A percentile compares a stretch with the other conserved stretches of the same genome.
Evolutionary conservation across 768 basidiomycete species (phyloP).

Genomic region (Clitopilus hobsonii): DNA sequence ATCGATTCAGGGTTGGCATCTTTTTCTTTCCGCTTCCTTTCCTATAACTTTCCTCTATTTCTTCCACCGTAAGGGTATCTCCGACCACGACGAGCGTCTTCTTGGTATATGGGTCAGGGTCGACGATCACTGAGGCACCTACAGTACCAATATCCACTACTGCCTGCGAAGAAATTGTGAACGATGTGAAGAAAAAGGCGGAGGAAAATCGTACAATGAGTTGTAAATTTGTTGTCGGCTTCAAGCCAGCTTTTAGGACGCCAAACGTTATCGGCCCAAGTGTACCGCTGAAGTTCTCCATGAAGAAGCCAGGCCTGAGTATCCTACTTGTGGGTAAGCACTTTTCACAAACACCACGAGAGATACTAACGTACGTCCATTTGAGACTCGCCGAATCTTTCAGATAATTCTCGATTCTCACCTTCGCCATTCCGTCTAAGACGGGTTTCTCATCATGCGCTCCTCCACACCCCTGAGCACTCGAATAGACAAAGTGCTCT

Average conservation of each 20-base stretch:
- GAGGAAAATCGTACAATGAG: conserved; percentile 23
- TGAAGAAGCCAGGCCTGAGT: conserved; percentile 36
- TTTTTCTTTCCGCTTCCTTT: conserved; percentile 17
- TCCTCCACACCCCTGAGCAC: conserved; percentile 32
- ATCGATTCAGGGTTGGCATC: conserved; percentile 22
- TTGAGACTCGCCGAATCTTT: conserved; percentile 18
- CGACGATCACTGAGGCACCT: conserved; percentile 4
- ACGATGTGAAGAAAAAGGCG: background rate
- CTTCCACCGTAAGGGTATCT: conserved; percentile 21
- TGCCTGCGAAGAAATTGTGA: conserved; percentile 13
- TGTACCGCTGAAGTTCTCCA: conserved; percentile 37
- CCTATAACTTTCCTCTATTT: conserved; percentile 22
- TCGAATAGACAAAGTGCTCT: conserved; percentile 30
- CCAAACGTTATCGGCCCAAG: conserved; percentile 30
- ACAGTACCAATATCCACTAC: conserved; percentile 29
- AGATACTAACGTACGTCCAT: conserved; percentile 29
- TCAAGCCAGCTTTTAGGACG: conserved; percentile 27
- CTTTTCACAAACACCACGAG: background rate
- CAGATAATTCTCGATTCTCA: conserved; percentile 31
- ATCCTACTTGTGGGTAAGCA: conserved; percentile 18
- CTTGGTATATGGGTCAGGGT: background rate
- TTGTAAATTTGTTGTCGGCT: conserved; percentile 24
- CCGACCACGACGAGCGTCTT: conserved; percentile 22
- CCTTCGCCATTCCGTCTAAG: conserved; percentile 28
- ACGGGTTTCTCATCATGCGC: conserved; percentile 22